Percentiles rank a stretch among this genome's conserved stretches.
These are phyloP conservation scores for Pachyrhizus erosus DNA, from an alignment of 306 rosid species.

Conservation along the genomic window DNA sequence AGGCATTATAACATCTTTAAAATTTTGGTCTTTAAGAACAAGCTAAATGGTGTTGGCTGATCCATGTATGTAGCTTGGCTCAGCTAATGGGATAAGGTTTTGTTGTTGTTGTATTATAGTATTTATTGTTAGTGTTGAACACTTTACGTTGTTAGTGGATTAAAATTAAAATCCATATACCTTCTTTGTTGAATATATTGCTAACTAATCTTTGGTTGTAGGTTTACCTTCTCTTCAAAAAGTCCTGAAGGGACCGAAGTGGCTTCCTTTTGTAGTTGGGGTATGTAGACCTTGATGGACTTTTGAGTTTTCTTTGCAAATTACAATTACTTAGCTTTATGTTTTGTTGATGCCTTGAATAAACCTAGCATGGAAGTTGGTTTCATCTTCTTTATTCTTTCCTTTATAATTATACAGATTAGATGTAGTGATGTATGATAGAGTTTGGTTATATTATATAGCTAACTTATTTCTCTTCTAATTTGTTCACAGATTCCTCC, in stretches of 20 bases:
- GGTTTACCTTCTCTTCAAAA: conserved; percentile 87
- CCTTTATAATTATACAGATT: background rate
- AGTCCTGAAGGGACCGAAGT: conserved; percentile 88
- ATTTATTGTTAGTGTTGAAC: conserved; percentile 5
- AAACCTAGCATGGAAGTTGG: conserved; percentile 22
- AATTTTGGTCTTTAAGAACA: background rate
- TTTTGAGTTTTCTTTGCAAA: conserved; percentile 24
- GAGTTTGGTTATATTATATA: conserved; percentile 24
- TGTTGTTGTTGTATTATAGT: background rate
- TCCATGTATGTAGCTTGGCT: background rate
- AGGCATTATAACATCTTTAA: background rate
- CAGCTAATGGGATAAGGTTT: background rate
- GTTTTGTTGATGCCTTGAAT: conserved; percentile 14
- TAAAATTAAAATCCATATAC: background rate
- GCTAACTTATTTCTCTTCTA: conserved; percentile 32
- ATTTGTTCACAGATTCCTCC: conserved; percentile 75
- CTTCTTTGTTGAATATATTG: conserved; percentile 31
- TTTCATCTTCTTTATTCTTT: conserved; percentile 27
- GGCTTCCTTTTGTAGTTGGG: conserved; percentile 96
- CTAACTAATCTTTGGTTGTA: conserved; percentile 54
- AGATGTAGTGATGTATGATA: background rate
- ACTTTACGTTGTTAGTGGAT: background rate
- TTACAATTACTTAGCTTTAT: conserved; percentile 15
- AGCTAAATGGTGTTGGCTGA: background rate
- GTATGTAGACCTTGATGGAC: conserved; percentile 53